phyloP scores from a whole-genome alignment of 148 eudicot genomes.

The Dysphania ambrosioides region DNA sequence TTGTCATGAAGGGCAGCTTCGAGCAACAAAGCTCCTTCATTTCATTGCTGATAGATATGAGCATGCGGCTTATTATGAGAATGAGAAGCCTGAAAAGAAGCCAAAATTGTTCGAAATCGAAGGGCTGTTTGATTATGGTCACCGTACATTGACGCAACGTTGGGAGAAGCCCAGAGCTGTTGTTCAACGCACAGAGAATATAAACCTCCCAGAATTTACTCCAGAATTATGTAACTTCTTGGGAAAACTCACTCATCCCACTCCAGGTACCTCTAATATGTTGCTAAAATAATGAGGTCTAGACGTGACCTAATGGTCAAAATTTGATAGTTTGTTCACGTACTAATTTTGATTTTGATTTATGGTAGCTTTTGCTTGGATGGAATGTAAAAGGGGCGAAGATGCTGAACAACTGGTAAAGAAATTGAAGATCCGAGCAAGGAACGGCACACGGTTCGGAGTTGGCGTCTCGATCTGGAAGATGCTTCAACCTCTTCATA shows the following conservation, averaged over 20 bases:
- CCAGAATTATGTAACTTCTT: conserved; percentile 43
- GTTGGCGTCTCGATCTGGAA: conserved; percentile 23
- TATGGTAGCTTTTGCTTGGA: conserved; percentile 71
- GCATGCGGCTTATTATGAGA: background rate
- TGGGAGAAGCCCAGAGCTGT: conserved; percentile 54
- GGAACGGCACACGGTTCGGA: conserved; percentile 60
- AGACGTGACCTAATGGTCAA: background rate
- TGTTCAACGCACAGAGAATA: conserved; percentile 23
- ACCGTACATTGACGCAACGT: conserved; percentile 42
- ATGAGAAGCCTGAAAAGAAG: background rate
- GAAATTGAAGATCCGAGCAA: conserved; percentile 41
- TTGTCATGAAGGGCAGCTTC: conserved; percentile 67
- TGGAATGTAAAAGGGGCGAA: conserved; percentile 42
- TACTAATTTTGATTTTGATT: background rate
- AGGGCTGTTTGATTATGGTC: conserved; percentile 43
- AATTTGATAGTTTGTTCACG: no score
- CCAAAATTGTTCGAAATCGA: background rate
- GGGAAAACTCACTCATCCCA: conserved; percentile 30
- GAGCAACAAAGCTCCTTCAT: conserved; percentile 57
- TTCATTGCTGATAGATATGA: conserved; percentile 43
- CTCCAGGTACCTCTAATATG: conserved; percentile 61
- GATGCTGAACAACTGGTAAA: conserved; percentile 47
- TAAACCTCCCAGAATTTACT: conserved; percentile 40
- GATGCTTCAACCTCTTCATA: conserved; percentile 47
- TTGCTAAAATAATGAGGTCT: background rate